These are phyloP conservation scores for Syzygium malaccense DNA, from an alignment of 441 rosid genomes.

Conservation along the genomic window DNA sequence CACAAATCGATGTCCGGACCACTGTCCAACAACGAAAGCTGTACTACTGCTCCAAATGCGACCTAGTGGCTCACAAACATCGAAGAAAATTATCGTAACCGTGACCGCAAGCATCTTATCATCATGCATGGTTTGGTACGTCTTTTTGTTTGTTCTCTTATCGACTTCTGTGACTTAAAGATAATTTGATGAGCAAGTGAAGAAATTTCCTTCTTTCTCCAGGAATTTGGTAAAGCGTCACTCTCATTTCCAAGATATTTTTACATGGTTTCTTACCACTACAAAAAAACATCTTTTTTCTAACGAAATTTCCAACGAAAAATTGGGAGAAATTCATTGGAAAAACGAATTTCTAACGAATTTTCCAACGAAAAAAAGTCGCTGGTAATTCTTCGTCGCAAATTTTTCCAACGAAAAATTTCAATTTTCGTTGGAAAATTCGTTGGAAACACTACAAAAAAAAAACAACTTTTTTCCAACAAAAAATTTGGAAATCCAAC, in stretches of 20 bases:
- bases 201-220: not conserved
- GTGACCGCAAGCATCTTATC: not conserved
- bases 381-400: no score
- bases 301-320: no score
- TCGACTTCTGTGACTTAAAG: not conserved
- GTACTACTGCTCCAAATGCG: not conserved
- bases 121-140: not conserved
- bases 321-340: no score
- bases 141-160: not conserved
- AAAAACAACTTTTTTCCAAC: no score
- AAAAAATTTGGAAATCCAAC: no score
- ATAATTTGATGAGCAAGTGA: not conserved
- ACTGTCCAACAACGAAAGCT: not conserved
- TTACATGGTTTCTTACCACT: not conserved
- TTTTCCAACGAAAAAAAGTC: no score
- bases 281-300: no score
- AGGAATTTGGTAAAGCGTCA: not conserved
- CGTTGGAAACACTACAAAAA: no score
- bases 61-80: fast-evolving
- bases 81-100: not conserved
- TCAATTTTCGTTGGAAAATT: no score
- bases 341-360: no score
- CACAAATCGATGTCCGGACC: not conserved
- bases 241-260: not conserved
- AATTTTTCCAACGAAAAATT: no score